Evolutionary conservation across 805 yeast genomes (phyloP).

Genomic region (Brettanomyces naardenensis): DNA sequence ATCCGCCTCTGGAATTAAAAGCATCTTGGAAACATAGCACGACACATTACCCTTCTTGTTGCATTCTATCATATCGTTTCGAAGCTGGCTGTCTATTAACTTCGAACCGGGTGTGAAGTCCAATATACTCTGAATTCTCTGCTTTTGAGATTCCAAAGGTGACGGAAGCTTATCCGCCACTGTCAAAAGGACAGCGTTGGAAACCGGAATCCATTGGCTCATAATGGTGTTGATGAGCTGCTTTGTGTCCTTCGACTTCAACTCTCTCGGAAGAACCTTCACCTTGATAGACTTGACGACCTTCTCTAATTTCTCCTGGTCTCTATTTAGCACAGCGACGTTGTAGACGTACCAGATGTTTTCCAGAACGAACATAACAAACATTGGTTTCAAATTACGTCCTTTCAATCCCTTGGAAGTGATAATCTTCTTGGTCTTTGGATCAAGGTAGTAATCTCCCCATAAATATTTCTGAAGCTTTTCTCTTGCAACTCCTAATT

Average conservation of each 20-base stretch:
- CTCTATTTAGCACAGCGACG: constrained; percentile 53
- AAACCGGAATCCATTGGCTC: constrained; percentile 92
- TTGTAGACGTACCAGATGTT: constrained; percentile 90
- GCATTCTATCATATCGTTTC: constrained; percentile 56
- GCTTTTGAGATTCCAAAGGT: constrained; percentile 67
- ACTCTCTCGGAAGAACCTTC: constrained; percentile 64
- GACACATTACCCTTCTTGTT: constrained; percentile 55
- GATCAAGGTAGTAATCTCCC: constrained; percentile 91
- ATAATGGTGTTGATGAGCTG: constrained; percentile 56
- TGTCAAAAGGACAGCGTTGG: constrained; percentile 75
- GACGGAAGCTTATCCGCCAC: constrained; percentile 83
- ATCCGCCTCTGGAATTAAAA: constrained; percentile 77
- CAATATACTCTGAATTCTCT: constrained; percentile 61
- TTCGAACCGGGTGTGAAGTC: constrained; percentile 46
- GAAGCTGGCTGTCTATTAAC: constrained; percentile 39
- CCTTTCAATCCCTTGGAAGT: constrained; percentile 59
- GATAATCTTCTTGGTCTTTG: constrained; percentile 79
- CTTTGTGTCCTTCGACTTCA: constrained; percentile 70
- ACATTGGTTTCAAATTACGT: constrained; percentile 62
- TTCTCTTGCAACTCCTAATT: constrained; percentile 75
- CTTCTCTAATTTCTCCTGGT: constrained; percentile 65
- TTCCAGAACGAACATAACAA: constrained; percentile 80
- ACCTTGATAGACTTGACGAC: constrained; percentile 65
- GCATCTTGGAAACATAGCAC: constrained; percentile 84
- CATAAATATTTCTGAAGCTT: constrained; percentile 81